These are phyloP conservation scores for Rhodotorula sp. DNA, from an alignment of 1,284 basidiomycete species.

Conservation along the genomic window DNA sequence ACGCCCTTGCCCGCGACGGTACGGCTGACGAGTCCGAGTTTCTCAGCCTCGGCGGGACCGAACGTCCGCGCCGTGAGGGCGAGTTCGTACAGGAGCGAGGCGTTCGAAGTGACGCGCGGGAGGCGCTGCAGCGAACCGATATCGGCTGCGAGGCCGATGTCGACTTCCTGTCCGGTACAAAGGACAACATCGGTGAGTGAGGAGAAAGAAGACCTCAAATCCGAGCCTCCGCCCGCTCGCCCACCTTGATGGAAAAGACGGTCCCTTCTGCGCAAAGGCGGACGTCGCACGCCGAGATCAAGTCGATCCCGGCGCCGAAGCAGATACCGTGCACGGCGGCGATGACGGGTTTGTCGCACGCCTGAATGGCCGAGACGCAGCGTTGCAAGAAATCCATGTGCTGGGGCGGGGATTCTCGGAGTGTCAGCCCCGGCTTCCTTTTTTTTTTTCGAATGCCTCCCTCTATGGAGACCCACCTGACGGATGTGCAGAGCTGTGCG, in stretches of 20 bases:
- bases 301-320: slow-evolving; percentile 67
- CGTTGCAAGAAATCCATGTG: slow-evolving; percentile 61
- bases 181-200: not conserved
- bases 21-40: slow-evolving; percentile 73
- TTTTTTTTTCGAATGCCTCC: too few species aligned
- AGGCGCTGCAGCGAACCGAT: slow-evolving; percentile 78
- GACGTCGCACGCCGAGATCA: slow-evolving; percentile 77
- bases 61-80: slow-evolving; percentile 75
- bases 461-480: slow-evolving; percentile 41
- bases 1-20: slow-evolving; percentile 65
- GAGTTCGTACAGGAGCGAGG: slow-evolving; percentile 73
- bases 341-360: slow-evolving; percentile 79
- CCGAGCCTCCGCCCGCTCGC: slow-evolving; percentile 7
- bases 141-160: slow-evolving; percentile 84
- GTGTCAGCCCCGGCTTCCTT: too few species aligned
- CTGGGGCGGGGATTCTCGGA: slow-evolving; percentile 7
- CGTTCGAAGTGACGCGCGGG: slow-evolving; percentile 76
- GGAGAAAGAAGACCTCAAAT: not conserved
- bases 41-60: slow-evolving; percentile 64
- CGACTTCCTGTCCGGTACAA: slow-evolving; percentile 66
- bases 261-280: slow-evolving; percentile 64
- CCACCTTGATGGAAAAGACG: slow-evolving; percentile 73
- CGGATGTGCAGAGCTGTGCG: slow-evolving; percentile 27
- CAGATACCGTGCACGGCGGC: slow-evolving; percentile 74
- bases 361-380: slow-evolving; percentile 67